Base-by-base conservation (phyloP, 2,329 filamentous ascomycete genomes). In the Aspergillus ochraceus region DNA sequence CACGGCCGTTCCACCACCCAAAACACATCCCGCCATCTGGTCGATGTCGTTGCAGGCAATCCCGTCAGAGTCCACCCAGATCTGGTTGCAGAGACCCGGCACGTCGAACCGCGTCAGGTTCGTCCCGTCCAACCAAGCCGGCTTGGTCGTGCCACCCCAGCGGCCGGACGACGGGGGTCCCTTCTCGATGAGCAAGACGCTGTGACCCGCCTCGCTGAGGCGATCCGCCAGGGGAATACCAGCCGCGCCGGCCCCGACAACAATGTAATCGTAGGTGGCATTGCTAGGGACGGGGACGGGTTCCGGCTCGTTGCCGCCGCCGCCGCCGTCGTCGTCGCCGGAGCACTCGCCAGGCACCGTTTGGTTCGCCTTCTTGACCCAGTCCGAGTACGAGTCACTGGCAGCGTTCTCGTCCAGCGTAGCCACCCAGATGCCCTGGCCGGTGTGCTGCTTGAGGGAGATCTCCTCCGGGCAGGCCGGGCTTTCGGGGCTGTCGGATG, bases 41-140 rank as follows among this genome's bases (percentile, higher is more conserved):
- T 88, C 87, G n/a, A 85, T 86, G 71, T 91, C 88, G 1, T 81
- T 82, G 74, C 89, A 91, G 39, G 58, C 58, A 11, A 60, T 60
- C 3, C 58, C 58, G 4, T 85, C 84, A 10, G 84, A 86, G 68
- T 89, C 82, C 4, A 80, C 76, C 83, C 86, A 89, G 65, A 91
- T 89, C 74, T 90, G 80, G 71, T 90, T 90, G 73, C 86, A 89
- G 60, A 90, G 83, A 57, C 88, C 87, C 0, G 88, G 88, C 5
- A 90, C 84, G 68, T 91, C 88, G 66, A 91, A 90, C 52, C 88
- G 86, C 6, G 88, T 90, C 36, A 90, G 74, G 53, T 86, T 85
- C 19, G 84, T 85, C 39, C 82, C 83, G 6, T 60, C 61, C 39
- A 65, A n/a, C 89, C 89, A 91, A 1, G 75, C 73, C 0, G 87